phyloP scores from a whole-genome alignment of 768 basidiomycete species.

The Boletus reticulatus region DNA sequence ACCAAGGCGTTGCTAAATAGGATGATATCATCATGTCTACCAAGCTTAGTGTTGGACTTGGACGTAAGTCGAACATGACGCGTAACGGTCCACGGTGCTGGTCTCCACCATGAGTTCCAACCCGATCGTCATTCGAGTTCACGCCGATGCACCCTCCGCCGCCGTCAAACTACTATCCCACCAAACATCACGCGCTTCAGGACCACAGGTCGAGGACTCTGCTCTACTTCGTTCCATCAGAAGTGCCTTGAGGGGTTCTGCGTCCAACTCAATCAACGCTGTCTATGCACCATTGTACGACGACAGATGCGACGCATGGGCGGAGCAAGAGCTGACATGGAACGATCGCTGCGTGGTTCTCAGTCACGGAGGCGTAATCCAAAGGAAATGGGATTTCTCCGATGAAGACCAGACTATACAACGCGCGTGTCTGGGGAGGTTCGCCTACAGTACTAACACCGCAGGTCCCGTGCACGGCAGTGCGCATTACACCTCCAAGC shows the following conservation, averaged over 20 bases:
- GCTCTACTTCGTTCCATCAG: slow-evolving; percentile 56
- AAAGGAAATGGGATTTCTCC: slow-evolving; percentile 72
- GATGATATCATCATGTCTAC: too few species aligned
- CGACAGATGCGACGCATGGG: slow-evolving; percentile 38
- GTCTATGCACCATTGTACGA: slow-evolving; percentile 43
- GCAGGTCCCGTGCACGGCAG: slow-evolving; percentile 24
- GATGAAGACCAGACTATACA: slow-evolving; percentile 72
- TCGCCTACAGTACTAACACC: slow-evolving; percentile 49
- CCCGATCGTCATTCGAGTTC: slow-evolving; percentile 36
- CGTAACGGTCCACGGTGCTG: too few species aligned
- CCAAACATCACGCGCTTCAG: slow-evolving; percentile 16
- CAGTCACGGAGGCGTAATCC: slow-evolving; percentile 64
- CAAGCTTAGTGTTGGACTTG: too few species aligned
- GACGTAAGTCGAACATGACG: too few species aligned
- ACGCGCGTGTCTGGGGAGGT: slow-evolving; percentile 74
- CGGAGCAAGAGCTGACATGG: slow-evolving; percentile 73
- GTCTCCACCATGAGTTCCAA: slow-evolving; percentile 16
- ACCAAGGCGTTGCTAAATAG: background rate
- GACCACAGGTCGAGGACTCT: slow-evolving; percentile 26
- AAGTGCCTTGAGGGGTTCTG: slow-evolving; percentile 55
- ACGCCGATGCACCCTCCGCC: slow-evolving; percentile 42
- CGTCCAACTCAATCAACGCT: slow-evolving; percentile 39
- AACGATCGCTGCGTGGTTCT: slow-evolving; percentile 60
- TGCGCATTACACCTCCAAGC: slow-evolving; percentile 28
- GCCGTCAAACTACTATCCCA: slow-evolving; percentile 42